Base-by-base conservation (phyloP, 2,329 filamentous ascomycete genomes). In the Achaetomium macrosporum region DNA sequence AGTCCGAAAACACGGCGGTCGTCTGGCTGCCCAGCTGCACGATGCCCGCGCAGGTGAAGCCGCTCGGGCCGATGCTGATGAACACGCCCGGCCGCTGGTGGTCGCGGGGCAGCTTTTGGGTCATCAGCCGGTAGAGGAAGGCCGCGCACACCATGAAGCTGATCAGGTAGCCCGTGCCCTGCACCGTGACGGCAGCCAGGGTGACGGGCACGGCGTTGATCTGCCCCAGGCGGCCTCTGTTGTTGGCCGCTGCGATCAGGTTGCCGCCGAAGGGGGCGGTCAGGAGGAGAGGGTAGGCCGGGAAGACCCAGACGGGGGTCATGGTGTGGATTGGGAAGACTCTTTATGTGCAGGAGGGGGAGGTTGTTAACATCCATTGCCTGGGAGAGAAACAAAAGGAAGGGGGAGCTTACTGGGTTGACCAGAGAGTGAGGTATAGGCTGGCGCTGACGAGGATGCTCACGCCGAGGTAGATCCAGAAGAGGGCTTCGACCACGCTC, bases 241-340 rank as follows among this genome's bases (percentile, higher is more conserved):
- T 55, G 8, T 62, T 59, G 9, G 73, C 70, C 8, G 73, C 69
- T 42, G 67, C 63, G 55, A 82, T 76, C 30, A 82, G 69, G 45
- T 74, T 82, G 16, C 79, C 78, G 15, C 85, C 88, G 60, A 90
- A 83, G 0, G 88, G 85, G 0, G 85, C 88, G 19, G 86, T 82
- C 9, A 93, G 80, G 3, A 95, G 77, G 19, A 93, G 75, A 0
- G 89, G 88, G 59, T 95, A 95, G 0, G 86, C 88, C 0, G 88
- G 89, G 59, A 93, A 93, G 50, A 92, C 90, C 88, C 88, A 93
- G 16, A 90, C 83, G 0, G 88, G 88, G 0, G 88, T 93, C 89
- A 95, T 93, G 48, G 83, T 83, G 33, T 88, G 85, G 44, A 93
- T 88, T 0, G 89, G 76, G 45, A 77, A 77, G 25, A 73, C 71